Percentiles rank a stretch among this genome's conserved stretches.
Evolutionary conservation across 225 moss, liverwort and hornwort genomes (phyloP).

Genomic region (Antitrichia curtipendula): DNA sequence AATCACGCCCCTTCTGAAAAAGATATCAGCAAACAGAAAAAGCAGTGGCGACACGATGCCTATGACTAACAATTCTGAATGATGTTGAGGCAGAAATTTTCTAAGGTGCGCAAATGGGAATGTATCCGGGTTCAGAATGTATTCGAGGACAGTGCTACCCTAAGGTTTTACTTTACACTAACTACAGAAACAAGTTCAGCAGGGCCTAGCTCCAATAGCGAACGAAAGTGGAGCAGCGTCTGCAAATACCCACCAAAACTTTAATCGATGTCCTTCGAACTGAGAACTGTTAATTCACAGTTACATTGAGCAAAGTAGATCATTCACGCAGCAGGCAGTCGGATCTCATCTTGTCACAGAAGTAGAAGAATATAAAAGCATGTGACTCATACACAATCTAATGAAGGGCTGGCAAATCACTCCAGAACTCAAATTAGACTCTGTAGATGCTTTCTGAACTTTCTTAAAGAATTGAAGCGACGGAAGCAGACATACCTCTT

Average conservation of each 20-base stretch:
- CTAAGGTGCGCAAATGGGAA: background rate
- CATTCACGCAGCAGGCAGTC: background rate
- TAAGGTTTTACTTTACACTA: background rate
- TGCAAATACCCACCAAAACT: conserved; percentile 2
- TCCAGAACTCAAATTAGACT: background rate
- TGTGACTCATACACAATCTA: background rate
- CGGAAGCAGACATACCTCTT: conserved; percentile 13
- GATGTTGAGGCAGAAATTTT: background rate
- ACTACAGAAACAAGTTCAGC: conserved; percentile 2
- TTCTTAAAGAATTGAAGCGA: background rate
- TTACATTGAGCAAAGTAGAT: background rate
- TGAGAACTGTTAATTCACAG: background rate
- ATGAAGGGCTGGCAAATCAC: background rate
- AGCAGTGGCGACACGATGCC: background rate
- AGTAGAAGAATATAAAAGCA: background rate
- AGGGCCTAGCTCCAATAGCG: conserved; percentile 8
- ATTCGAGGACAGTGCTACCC: background rate
- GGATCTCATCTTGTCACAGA: background rate
- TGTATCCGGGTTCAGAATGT: background rate
- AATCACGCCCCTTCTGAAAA: background rate
- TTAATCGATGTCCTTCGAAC: background rate
- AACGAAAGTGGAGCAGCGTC: conserved; percentile 28
- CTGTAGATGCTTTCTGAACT: background rate
- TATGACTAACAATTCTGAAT: background rate
- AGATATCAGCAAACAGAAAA: background rate